Base-by-base conservation (phyloP, 441 rosid species). In the Melastoma candidum region DNA sequence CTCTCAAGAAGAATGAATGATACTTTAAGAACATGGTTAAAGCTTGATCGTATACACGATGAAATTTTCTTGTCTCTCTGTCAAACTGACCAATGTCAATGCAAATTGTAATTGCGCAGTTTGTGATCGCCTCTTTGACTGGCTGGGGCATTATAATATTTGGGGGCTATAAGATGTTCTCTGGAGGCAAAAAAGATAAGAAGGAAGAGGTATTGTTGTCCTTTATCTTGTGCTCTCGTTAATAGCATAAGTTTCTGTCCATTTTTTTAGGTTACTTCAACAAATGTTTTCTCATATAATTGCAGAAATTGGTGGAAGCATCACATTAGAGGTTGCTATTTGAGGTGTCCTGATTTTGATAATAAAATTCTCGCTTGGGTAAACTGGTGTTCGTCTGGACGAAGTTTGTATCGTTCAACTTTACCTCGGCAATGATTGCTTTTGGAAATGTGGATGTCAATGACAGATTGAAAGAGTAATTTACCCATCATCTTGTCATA, bases 111-210 rank as follows among this genome's bases (percentile, higher is more conserved):
- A 17, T 17, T 17, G 22, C 22, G 22, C 87, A 87, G 95, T 90
- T 87, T 68, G 95, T 87, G 50, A 76, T 90, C 11, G 85, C 82
- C 61, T 90, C 98, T 47, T 73, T 90, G 24, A 55, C 88, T 44
- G 96, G 90, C 24, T 87, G 96, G 96, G 96, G 87, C 53, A 58
- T 77, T 49, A 69, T 76, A 13, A 7, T 90, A 79, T 83, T 45
- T 72, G 67, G 87, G 48, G 80, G 82, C 27, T 90, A 85, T 87
- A 87, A 83, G 69, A 62, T 75, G 57, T 74, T 72, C 49, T 64
- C 85, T 2, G 24, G 78, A 57, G 96, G 87, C 63, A 74, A 78
- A 53, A 52, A 53, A 54, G 74, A 70, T 68, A 73, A 75, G 68
- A 73, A 73, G 63, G 81, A 77, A 63, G 90, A 90, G 90, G 98